Base-by-base conservation (phyloP, 148 eudicot species). In the Rhododendron henanense region DNA sequence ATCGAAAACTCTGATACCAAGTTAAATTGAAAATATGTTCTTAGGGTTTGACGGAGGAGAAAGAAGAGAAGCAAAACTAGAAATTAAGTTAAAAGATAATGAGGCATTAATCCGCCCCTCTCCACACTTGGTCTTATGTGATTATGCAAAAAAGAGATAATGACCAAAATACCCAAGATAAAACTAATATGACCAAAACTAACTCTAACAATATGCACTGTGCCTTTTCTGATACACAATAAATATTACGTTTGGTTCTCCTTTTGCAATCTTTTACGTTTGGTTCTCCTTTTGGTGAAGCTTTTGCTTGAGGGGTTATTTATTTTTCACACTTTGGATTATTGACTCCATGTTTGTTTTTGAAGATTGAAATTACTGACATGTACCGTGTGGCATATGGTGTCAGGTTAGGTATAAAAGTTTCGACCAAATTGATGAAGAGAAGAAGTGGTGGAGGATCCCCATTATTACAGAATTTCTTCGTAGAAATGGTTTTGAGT, bases 381-480 rank as follows among this genome's bases (percentile, higher is more conserved):
- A 18, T 47, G 80, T 10, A 73, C 65, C 14, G 78, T 28, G 71
- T 1, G 79, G 73, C 53, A 39, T 10, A 65, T 61, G 11, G 81
- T 86, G 85, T 79, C 93, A 97, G 99, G 87, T 95, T 81, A 92
- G 90, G 85, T 97, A 93, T 90, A 91, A 83, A 91, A 95, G 94
- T 88, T 95, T 97, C 84, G 93, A 89, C 83, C 93, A 92, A 90
- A 93, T 95, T 82, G 98, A 93, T 45, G 95, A 95, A 85, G 99
- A 94, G 84, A 94, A 92, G 86, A 89, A 90, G 78, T 92, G 95
- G 98, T 94, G 98, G 99, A 88, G 88, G 87, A 91, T 94, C 88
- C 98, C 98, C 47, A 90, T 97, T 88, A 86, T 97, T 51, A 91
- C 98, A 78, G 98, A 95, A 69, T 94, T 97, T 91, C 93, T 97